These are phyloP conservation scores for Arbutus unedo DNA, from an alignment of 148 eudicot species.

Conservation along the genomic window DNA sequence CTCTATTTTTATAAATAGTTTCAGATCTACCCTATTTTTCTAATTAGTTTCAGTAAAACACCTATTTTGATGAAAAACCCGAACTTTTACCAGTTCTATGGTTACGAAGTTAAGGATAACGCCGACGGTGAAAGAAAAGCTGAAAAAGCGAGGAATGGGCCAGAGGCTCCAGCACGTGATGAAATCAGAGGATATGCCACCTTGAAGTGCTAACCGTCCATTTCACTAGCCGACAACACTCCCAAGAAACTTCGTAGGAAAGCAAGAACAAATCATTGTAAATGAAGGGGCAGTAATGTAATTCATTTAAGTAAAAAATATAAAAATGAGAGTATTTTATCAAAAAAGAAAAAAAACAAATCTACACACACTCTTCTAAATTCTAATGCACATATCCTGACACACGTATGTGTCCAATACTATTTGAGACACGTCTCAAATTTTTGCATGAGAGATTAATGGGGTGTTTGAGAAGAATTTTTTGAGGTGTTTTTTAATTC, in stretches of 20 bases:
- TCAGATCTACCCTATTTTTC: no score
- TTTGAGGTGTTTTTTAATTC: no score
- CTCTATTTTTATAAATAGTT: no score
- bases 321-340: neutral
- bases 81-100: neutral
- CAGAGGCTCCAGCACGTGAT: neutral
- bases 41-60: no score
- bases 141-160: neutral
- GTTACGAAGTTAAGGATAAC: neutral
- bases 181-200: neutral
- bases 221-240: neutral
- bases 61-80: no score
- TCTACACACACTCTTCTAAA: no score
- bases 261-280: neutral
- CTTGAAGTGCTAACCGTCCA: constrained; percentile 2
- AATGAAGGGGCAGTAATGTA: neutral
- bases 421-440: no score
- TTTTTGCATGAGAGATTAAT: no score
- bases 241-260: neutral
- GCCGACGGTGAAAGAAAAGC: neutral
- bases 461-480: no score
- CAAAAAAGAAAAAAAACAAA: no score
- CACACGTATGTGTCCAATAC: no score
- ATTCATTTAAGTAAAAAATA: neutral
- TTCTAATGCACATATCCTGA: no score